Evolutionary conservation across 192 early-diverging fungal genomes (phyloP).

Genomic region (Piromyces sp.): DNA sequence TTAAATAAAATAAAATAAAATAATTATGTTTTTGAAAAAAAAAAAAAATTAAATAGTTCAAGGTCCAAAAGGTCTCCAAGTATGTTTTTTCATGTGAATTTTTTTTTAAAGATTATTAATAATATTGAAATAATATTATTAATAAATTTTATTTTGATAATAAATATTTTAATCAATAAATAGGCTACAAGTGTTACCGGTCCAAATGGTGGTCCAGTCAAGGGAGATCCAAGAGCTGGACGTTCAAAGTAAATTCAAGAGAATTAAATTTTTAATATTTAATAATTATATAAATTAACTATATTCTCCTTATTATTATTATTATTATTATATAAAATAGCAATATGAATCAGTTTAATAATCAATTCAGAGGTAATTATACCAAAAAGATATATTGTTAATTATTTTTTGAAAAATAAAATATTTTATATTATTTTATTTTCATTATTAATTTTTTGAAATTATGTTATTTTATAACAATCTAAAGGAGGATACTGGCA

Average conservation of each 20-base stretch:
- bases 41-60: not conserved
- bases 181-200: not conserved
- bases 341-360: not conserved
- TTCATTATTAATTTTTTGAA: too few relatives aligned
- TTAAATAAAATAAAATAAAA: not conserved
- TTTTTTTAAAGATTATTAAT: too few relatives aligned
- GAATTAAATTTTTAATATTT: too few relatives aligned
- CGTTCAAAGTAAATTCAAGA: not conserved
- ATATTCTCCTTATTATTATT: too few relatives aligned
- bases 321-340: not conserved
- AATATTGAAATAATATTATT: too few relatives aligned
- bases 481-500: not conserved
- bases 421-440: not conserved
- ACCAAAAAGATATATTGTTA: too few relatives aligned
- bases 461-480: too few relatives aligned
- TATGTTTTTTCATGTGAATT: too few relatives aligned
- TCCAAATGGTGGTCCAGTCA: not conserved
- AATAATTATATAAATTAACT: too few relatives aligned
- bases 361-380: not conserved
- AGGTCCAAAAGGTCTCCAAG: not conserved
- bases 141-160: too few relatives aligned
- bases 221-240: not conserved
- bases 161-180: too few relatives aligned
- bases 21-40: not conserved
- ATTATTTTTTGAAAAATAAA: too few relatives aligned